Evolutionary conservation across 345 rosid species (phyloP).

Genomic region (Mangifera indica): DNA sequence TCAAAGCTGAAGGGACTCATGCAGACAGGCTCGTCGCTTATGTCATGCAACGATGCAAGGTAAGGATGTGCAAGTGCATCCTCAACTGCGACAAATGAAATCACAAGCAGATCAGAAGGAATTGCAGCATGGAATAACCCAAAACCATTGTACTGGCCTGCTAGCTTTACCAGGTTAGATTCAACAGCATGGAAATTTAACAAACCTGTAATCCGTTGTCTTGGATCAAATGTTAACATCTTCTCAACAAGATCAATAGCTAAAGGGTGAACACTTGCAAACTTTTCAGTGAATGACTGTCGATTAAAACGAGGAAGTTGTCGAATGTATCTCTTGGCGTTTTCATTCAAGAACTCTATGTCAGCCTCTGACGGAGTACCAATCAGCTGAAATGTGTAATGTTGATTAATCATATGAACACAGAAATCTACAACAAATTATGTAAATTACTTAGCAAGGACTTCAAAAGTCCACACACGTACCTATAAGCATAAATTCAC

Average conservation of each 20-base stretch:
- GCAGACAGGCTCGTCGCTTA: conserved; percentile 77
- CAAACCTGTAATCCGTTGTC: conserved; percentile 78
- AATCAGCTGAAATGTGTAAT: conserved; percentile 54
- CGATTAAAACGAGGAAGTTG: conserved; percentile 57
- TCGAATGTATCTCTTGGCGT: conserved; percentile 71
- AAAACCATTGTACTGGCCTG: no score
- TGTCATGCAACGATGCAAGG: conserved; percentile 56
- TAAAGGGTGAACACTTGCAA: conserved; percentile 59
- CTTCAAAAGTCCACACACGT: neutral
- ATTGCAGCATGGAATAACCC: neutral
- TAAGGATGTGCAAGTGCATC: conserved; percentile 89
- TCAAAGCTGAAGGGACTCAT: conserved; percentile 64
- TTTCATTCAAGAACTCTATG: conserved; percentile 65
- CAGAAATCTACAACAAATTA: neutral
- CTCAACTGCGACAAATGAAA: conserved; percentile 46
- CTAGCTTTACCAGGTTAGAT: no score
- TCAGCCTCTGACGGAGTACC: conserved; percentile 90
- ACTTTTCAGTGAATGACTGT: conserved; percentile 70
- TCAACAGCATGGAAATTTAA: neutral
- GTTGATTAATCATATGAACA: conserved; percentile 7
- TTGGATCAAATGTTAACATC: conserved; percentile 87
- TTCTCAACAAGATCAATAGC: conserved; percentile 87
- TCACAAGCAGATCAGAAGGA: conserved; percentile 3
- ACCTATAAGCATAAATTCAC: neutral
- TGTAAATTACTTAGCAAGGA: neutral